Percentiles rank a stretch among this genome's conserved stretches.
These are phyloP conservation scores for Xerocomus minutiporus DNA, from an alignment of 1,284 basidiomycete genomes.

Conservation along the genomic window DNA sequence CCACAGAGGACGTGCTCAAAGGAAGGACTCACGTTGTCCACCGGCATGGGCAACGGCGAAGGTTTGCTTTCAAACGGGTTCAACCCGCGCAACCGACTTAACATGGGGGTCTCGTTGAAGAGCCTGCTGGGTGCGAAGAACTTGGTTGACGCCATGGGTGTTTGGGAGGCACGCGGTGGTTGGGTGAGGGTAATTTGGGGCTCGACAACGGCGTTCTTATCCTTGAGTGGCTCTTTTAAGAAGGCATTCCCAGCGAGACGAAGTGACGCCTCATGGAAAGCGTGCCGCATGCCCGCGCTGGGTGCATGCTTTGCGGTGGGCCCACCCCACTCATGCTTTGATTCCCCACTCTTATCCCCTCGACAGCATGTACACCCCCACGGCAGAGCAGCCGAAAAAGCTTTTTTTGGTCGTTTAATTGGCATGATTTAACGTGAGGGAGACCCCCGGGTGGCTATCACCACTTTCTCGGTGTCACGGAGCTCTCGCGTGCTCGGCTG, in stretches of 20 bases:
- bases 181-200: slow-evolving; percentile 13
- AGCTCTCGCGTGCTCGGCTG: slow-evolving; percentile 21
- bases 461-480: slow-evolving; percentile 22
- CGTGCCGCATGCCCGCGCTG: slow-evolving; percentile 25
- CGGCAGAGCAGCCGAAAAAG: slow-evolving; percentile 4
- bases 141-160: slow-evolving; percentile 25
- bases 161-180: slow-evolving; percentile 8
- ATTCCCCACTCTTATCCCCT: slow-evolving; percentile 20
- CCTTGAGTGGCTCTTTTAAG: slow-evolving; percentile 20
- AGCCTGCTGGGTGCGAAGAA: slow-evolving; percentile 21
- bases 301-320: slow-evolving; percentile 18
- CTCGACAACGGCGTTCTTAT: slow-evolving; percentile 24
- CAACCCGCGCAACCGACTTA: slow-evolving; percentile 24
- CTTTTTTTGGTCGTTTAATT: slow-evolving; percentile 1
- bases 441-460: slow-evolving; percentile 6
- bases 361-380: slow-evolving; percentile 2
- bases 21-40: slow-evolving; percentile 24
- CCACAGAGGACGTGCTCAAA: background rate
- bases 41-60: slow-evolving; percentile 26
- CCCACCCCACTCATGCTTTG: slow-evolving; percentile 4
- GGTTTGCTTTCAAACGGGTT: slow-evolving; percentile 25
- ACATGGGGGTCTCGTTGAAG: slow-evolving; percentile 22
- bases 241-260: slow-evolving; percentile 13
- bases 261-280: slow-evolving; percentile 26
- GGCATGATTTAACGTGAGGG: background rate